Base-by-base conservation (phyloP, 1,139 yeast species). In the Scheffersomyces stambukii region DNA sequence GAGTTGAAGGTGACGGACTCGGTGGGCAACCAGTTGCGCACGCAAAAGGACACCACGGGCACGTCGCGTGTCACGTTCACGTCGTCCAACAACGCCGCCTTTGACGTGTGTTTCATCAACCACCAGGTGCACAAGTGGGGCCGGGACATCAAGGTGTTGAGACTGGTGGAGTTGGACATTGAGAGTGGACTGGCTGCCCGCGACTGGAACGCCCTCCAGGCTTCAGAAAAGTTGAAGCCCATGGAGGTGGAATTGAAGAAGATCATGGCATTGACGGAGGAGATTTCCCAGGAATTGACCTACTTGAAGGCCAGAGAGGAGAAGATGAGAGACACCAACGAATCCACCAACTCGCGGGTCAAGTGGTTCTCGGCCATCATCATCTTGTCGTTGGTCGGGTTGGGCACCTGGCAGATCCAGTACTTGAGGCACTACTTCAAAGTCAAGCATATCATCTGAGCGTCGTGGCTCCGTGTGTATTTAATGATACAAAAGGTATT, bases 101-200 rank as follows among this genome's bases (percentile, higher is more conserved):
- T 91, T 53, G 97, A 91, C 55, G 77, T 91, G 30, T 91, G 98
- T 59, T 84, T 91, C 60, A 82, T 80, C 40, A 91, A 91, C 57
- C 56, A 64, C 31, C 48, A 63, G 40, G 70, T 74, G 35, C 52
- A 56, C 29, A 58, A 55, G 30, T 40, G 46, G 42, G 61, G 60
- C 9, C 47, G 56, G 36, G 57, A 60, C 34, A 46, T 63, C 27
- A 40, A 42, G 23, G 50, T 72, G 41, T 53, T 63, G 25, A 74
- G 89, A 58, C 79, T 80, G 33, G 67, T 91, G 44, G 96, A 88
- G 52, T 68, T 91, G 49, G 96, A 89, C 43, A 82, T 91, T 35
- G 97, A 91, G 58, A 81, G 89, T 41, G 98, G 98, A 19, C 84
- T 96, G 31, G 86, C 89, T 46, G 97, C 97, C 22, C 81, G 97